Evolutionary conservation across 306 rosid species (phyloP), one percentile per base, ranked within the genome.

Genomic region (Luffa acutangula): DNA sequence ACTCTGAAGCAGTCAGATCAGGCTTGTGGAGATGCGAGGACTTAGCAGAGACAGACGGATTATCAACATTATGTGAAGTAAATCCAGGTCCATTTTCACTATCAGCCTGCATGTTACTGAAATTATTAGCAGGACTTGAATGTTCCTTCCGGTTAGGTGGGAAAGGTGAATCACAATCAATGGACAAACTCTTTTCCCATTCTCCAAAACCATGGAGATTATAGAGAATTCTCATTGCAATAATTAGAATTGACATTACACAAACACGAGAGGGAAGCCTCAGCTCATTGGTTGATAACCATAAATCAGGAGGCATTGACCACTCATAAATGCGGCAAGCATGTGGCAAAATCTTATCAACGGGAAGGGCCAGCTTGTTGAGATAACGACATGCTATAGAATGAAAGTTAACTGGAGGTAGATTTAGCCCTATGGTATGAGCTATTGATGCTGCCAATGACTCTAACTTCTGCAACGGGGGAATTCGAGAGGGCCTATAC

Each of bases 331-430:
- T 86, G 64, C 82, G 88, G 70, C 90, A 80, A 37, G 93, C 92
- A 66, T 85, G 83, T 79, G 90, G 91, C 78, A 92, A 89, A 81
- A 91, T 87, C 85, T 87, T 85, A 57, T 85, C 88, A 21, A 77
- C 59, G 9, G 96, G 97, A 87, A 94, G 89, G 70, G 87, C 82
- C 75, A 91, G 84, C 79, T 82, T 86, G 67, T 81, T 36, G 53
- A 94, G 90, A 89, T 83, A 89, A 65, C 89, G 87, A 20, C 81
- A 79, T 72, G 97, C 95, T 59, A 91, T 82, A 54, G 92, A 90
- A 82, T 87, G 87, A 78, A 94, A 94, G 84, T 92, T 94, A 33
- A 94, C 94, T 21, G 98, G 97, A 85, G 98, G 97, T 65, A 94
- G 82, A 79, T 84, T 84, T 78, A 93, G 81, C 76, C 95, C 95